Percentiles rank a stretch among this genome's conserved stretches.
phyloP scores from a whole-genome alignment of 345 rosid genomes.

The Leavenworthia alabamica region DNA sequence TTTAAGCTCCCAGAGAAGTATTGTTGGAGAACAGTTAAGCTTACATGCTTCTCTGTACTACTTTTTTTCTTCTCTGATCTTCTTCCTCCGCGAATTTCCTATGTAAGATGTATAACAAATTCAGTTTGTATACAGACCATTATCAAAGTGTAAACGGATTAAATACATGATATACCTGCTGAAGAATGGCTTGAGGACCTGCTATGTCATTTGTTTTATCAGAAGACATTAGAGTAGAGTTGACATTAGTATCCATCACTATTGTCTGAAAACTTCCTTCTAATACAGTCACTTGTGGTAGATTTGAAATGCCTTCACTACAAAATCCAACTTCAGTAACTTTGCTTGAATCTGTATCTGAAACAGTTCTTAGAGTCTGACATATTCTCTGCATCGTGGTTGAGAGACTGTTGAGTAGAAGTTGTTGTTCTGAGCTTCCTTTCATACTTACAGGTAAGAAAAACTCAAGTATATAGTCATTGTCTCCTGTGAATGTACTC shows the following conservation, averaged over 20 bases:
- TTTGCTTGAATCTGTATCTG: slow-evolving; percentile 40
- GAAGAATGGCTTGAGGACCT: too few relatives aligned
- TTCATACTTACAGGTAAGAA: slow-evolving; percentile 72
- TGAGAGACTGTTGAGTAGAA: slow-evolving; percentile 67
- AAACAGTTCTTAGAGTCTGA: slow-evolving; percentile 68
- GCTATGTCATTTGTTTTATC: too few relatives aligned
- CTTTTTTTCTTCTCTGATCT: slow-evolving; percentile 69
- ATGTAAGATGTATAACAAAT: background rate
- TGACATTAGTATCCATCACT: slow-evolving; percentile 28
- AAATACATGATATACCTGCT: slow-evolving; percentile 38
- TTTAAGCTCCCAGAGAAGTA: slow-evolving; percentile 87
- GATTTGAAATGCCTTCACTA: too few relatives aligned
- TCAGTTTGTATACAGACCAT: background rate
- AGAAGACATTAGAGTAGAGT: slow-evolving; percentile 31
- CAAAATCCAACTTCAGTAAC: slow-evolving; percentile 26
- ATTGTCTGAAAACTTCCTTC: slow-evolving; percentile 33
- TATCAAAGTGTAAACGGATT: background rate
- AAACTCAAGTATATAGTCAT: slow-evolving; percentile 79
- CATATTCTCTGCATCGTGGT: slow-evolving; percentile 84
- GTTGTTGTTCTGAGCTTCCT: slow-evolving; percentile 77
- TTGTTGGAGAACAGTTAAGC: slow-evolving; percentile 80
- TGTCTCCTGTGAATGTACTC: slow-evolving; percentile 75
- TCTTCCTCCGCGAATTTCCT: slow-evolving; percentile 42
- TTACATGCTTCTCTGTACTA: slow-evolving; percentile 80
- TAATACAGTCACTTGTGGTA: too few relatives aligned